phyloP scores from a whole-genome alignment of 768 basidiomycete species.

The Psilocybe azurescens region DNA sequence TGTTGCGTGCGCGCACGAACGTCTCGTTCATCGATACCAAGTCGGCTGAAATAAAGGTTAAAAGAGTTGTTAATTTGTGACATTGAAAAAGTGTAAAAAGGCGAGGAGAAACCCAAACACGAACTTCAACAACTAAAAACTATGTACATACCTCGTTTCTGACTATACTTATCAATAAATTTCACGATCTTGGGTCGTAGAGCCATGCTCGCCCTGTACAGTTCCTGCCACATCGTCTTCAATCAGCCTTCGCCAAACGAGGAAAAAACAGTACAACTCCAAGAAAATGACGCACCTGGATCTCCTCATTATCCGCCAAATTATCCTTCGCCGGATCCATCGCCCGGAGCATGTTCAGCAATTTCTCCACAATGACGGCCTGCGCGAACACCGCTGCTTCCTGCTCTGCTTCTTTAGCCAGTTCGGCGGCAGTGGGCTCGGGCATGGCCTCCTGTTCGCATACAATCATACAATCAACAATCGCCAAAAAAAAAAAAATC shows the following conservation, averaged over 20 bases:
- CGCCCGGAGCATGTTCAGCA: constrained; percentile 74
- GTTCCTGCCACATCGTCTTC: constrained; percentile 41
- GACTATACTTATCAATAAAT: constrained; percentile 95
- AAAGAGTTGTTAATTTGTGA: too few relatives aligned
- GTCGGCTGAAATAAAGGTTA: constrained; percentile 62
- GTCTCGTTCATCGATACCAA: constrained; percentile 94
- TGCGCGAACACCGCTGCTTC: constrained; percentile 90
- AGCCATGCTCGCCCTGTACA: constrained; percentile 90
- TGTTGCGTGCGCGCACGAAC: constrained; percentile 85
- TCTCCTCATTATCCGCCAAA: constrained; percentile 90
- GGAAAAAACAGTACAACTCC: constrained; percentile 2
- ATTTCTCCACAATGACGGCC: constrained; percentile 81
- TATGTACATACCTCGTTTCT: constrained; percentile 68
- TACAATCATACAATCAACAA: too few relatives aligned
- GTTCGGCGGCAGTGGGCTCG: constrained; percentile 77
- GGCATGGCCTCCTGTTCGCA: constrained; percentile 75
- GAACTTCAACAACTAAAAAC: too few relatives aligned
- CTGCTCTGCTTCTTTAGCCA: constrained; percentile 82
- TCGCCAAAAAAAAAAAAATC: too few relatives aligned
- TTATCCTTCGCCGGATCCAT: constrained; percentile 82
- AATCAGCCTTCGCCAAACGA: constrained; percentile 22
- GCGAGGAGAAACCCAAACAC: too few relatives aligned
- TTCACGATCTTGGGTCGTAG: constrained; percentile 95
- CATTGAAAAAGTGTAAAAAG: too few relatives aligned
- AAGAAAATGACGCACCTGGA: constrained; percentile 53